These are phyloP conservation scores for Naganishia antarctica DNA, from an alignment of 768 basidiomycete genomes.

Conservation along the genomic window DNA sequence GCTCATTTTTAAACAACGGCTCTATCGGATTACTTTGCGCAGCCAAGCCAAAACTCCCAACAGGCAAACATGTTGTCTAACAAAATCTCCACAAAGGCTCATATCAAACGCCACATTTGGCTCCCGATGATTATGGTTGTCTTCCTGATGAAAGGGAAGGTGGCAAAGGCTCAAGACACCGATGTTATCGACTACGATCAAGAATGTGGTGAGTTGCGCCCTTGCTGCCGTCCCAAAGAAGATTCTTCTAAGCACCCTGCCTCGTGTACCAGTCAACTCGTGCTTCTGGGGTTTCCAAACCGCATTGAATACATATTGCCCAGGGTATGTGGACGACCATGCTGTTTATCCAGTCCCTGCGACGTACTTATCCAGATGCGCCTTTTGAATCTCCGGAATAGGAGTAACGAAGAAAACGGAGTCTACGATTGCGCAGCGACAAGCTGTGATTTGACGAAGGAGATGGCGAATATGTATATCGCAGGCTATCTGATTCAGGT, in stretches of 20 bases:
- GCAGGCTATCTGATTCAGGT: constrained; percentile 14
- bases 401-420: constrained; percentile 12
- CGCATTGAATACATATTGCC: not conserved
- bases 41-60: too few relatives aligned
- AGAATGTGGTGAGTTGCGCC: constrained; percentile 13
- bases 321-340: not conserved
- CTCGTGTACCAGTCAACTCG: not conserved
- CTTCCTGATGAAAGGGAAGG: not conserved
- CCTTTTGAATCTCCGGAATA: too few relatives aligned
- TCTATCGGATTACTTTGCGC: too few relatives aligned
- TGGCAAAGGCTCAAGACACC: not conserved
- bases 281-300: constrained; percentile 8
- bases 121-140: not conserved
- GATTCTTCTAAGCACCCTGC: too few relatives aligned
- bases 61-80: not conserved
- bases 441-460: constrained; percentile 12
- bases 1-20: too few relatives aligned
- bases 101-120: constrained; percentile 5
- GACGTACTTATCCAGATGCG: too few relatives aligned
- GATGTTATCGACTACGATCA: constrained; percentile 4
- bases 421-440: constrained; percentile 13
- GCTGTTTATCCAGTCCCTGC: too few relatives aligned
- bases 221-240: too few relatives aligned
- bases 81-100: not conserved
- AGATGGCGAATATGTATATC: constrained; percentile 4